Evolutionary conservation across 345 rosid species (phyloP).

Genomic region (Lepidium didymum): DNA sequence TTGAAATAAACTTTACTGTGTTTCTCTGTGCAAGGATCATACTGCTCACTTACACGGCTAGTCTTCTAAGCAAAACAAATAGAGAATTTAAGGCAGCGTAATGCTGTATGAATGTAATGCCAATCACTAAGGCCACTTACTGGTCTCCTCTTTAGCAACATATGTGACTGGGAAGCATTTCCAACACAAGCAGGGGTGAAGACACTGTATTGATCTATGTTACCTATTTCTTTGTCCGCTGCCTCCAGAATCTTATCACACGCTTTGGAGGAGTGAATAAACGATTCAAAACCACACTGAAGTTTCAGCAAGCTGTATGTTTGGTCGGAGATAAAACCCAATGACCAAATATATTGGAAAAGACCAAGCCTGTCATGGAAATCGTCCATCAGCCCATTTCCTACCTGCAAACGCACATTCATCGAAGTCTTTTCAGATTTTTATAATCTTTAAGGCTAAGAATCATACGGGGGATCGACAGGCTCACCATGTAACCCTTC

Average conservation of each 20-base stretch:
- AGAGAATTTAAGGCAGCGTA: background rate
- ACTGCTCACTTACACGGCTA: slow-evolving; percentile 58
- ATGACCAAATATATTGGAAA: slow-evolving; percentile 76
- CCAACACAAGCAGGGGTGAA: slow-evolving; percentile 65
- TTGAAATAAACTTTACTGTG: slow-evolving; percentile 77
- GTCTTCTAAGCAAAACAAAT: slow-evolving; percentile 33
- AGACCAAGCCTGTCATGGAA: slow-evolving; percentile 71
- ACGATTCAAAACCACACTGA: slow-evolving; percentile 64
- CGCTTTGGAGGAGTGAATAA: slow-evolving; percentile 54
- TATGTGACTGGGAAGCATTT: slow-evolving; percentile 44
- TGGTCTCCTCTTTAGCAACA: slow-evolving; percentile 49
- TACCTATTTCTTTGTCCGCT: slow-evolving; percentile 64
- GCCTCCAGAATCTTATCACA: slow-evolving; percentile 47
- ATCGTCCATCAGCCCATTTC: slow-evolving; percentile 90
- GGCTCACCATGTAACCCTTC: slow-evolving; percentile 81
- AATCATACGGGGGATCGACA: background rate
- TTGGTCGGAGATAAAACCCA: slow-evolving; percentile 86
- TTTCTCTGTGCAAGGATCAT: slow-evolving; percentile 93
- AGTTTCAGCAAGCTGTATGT: slow-evolving; percentile 59
- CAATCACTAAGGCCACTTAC: slow-evolving; percentile 33
- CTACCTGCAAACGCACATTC: slow-evolving; percentile 54
- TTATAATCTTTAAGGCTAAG: background rate
- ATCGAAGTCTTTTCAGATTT: background rate
- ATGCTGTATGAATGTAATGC: background rate
- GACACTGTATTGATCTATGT: slow-evolving; percentile 86